Percentiles rank a stretch among this genome's conserved stretches.
These are phyloP conservation scores for Jackrogersella multiformis DNA, from an alignment of 495 filamentous ascomycete species.

Conservation along the genomic window DNA sequence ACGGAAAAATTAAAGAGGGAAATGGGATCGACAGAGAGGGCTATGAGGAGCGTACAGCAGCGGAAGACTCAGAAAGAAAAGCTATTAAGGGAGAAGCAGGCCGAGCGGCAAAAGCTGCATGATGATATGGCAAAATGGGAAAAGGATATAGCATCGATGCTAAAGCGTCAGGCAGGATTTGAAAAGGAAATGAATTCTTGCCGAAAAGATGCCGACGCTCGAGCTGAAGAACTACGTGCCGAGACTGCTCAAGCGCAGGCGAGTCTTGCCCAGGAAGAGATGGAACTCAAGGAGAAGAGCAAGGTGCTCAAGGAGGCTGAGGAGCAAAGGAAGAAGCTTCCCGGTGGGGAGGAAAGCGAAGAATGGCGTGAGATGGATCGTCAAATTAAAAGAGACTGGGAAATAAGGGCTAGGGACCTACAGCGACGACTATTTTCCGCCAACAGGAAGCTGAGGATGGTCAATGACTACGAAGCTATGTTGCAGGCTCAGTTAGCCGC, in stretches of 20 bases:
- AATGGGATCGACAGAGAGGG: slow-evolving; percentile 78
- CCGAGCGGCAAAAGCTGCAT: slow-evolving; percentile 65
- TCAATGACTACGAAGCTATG: slow-evolving; percentile 54
- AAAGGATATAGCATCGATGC: slow-evolving; percentile 59
- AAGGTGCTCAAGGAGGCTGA: slow-evolving; percentile 62
- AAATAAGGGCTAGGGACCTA: slow-evolving; percentile 54
- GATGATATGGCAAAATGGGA: slow-evolving; percentile 67
- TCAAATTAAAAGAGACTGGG: slow-evolving; percentile 55
- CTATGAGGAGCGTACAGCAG: slow-evolving; percentile 84
- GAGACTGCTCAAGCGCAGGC: slow-evolving; percentile 46
- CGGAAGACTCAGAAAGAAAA: slow-evolving; percentile 84
- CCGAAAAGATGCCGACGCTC: slow-evolving; percentile 45
- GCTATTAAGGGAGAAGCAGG: slow-evolving; percentile 74
- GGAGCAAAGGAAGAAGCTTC: slow-evolving; percentile 60
- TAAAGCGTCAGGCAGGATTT: slow-evolving; percentile 53
- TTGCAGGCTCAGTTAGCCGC: slow-evolving; percentile 45
- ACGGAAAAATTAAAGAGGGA: slow-evolving; percentile 84
- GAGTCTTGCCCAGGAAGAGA: slow-evolving; percentile 47
- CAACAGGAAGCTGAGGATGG: slow-evolving; percentile 46
- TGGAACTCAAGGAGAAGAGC: slow-evolving; percentile 59
- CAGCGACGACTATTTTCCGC: slow-evolving; percentile 52
- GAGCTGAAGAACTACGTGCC: slow-evolving; percentile 44
- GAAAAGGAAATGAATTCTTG: slow-evolving; percentile 51
- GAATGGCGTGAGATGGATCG: slow-evolving; percentile 61
- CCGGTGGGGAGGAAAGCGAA: slow-evolving; percentile 63